Evolutionary conservation across 495 filamentous ascomycete species (phyloP).

Genomic region (Jackrogersella minutella): DNA sequence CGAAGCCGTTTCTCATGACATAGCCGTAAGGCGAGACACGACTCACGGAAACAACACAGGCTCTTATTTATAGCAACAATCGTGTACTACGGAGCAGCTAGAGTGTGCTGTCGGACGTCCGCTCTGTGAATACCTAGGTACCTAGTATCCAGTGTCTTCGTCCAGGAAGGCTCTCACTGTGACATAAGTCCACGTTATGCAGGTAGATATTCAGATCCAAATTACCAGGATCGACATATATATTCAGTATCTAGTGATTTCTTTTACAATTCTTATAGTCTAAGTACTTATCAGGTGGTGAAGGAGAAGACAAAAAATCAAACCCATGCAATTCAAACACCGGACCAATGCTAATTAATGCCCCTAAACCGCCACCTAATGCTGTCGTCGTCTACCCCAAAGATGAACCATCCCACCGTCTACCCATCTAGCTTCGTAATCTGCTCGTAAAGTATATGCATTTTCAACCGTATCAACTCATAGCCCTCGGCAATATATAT

Average conservation of each 20-base stretch:
- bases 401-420: not conserved
- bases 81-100: not conserved
- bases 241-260: not conserved
- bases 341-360: slow-evolving; percentile 18
- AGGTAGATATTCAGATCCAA: too few relatives aligned
- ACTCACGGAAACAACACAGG: too few relatives aligned
- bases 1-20: not conserved
- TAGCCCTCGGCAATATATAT: too few relatives aligned
- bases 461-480: not conserved
- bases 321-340: slow-evolving; percentile 12
- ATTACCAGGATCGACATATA: not conserved
- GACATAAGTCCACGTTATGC: too few relatives aligned
- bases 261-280: too few relatives aligned
- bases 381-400: not conserved
- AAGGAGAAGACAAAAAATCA: too few relatives aligned
- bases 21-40: not conserved
- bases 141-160: too few relatives aligned
- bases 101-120: too few relatives aligned
- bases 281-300: too few relatives aligned
- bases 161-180: too few relatives aligned
- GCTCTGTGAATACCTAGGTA: too few relatives aligned
- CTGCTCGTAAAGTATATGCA: not conserved
- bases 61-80: not conserved
- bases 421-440: not conserved
- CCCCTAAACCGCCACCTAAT: not conserved